A percentile compares a stretch with the other conserved stretches of the same genome.
Conservation (phyloP, 2,329 filamentous ascomycete genomes). For the Alternaria longipes region DNA sequence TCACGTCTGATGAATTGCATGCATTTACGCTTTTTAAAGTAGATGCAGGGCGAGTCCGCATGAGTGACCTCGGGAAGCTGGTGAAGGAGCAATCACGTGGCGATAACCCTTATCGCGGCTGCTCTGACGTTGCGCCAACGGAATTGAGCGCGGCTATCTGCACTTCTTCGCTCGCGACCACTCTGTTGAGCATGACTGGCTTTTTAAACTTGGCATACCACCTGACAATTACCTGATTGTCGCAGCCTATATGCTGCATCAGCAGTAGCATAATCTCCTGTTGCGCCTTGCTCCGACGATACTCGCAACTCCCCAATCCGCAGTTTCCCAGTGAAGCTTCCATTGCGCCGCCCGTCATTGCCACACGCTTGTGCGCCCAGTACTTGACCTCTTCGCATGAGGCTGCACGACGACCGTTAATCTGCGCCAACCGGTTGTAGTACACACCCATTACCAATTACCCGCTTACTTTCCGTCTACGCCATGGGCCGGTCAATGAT, state of each 20-base stretch:
- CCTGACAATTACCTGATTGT: neutral
- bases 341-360: conserved; percentile 11
- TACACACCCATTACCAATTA: conserved; percentile 17
- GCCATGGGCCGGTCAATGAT: conserved; percentile 50
- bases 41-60: neutral
- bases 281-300: conserved; percentile 27
- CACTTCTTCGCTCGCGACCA: conserved; percentile 8
- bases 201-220: neutral
- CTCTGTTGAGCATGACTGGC: neutral
- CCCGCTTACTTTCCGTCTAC: conserved; percentile 9
- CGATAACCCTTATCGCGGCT: conserved; percentile 18
- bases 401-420: conserved; percentile 14
- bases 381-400: conserved; percentile 10
- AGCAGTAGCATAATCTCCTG: conserved; percentile 12
- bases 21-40: conserved; percentile 13
- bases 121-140: conserved; percentile 15
- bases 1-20: conserved; percentile 43
- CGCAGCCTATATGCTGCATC: conserved; percentile 8
- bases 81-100: conserved; percentile 21
- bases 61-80: neutral
- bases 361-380: conserved; percentile 11
- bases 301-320: conserved; percentile 6
- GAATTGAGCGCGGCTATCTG: conserved; percentile 12
- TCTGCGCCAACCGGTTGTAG: conserved; percentile 21
- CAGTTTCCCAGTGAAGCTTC: conserved; percentile 6